phyloP scores from a whole-genome alignment of 495 filamentous ascomycete genomes.

The Astrothelium subdiscretum region DNA sequence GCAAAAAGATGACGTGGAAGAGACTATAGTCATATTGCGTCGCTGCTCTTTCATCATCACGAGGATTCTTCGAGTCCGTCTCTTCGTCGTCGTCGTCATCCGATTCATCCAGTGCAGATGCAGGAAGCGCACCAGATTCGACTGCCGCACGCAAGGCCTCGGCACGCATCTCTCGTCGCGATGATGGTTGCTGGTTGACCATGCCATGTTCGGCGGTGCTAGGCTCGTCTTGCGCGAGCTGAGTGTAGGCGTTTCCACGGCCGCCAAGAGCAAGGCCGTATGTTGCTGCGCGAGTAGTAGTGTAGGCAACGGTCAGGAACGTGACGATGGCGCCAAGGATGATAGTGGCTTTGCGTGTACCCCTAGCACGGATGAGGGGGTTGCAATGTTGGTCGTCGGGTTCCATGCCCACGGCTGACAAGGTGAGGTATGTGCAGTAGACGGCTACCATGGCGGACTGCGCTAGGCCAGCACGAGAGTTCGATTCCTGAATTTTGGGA shows the following conservation, averaged over 20 bases:
- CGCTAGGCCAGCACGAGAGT: conserved; percentile 83
- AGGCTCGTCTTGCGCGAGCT: conserved; percentile 52
- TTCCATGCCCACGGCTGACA: conserved; percentile 98
- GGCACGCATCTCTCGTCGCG: conserved; percentile 79
- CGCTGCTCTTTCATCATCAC: conserved; percentile 73
- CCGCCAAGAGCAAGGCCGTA: conserved; percentile 76
- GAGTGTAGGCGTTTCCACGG: conserved; percentile 48
- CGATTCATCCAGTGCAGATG: conserved; percentile 75
- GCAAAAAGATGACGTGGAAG: conserved; percentile 96
- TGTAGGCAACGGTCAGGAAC: conserved; percentile 95
- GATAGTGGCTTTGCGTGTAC: conserved; percentile 79
- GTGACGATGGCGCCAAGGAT: conserved; percentile 89
- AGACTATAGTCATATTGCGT: conserved; percentile 95
- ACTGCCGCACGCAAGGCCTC: conserved; percentile 86
- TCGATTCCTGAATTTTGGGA: conserved; percentile 80
- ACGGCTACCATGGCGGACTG: conserved; percentile 95
- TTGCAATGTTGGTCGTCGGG: conserved; percentile 93
- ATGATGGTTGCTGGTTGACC: conserved; percentile 73
- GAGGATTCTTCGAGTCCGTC: conserved; percentile 38
- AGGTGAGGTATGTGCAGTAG: conserved; percentile 97
- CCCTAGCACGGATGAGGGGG: conserved; percentile 75
- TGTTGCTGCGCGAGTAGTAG: conserved; percentile 90
- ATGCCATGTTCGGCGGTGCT: conserved; percentile 54
- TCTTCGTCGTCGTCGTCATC: conserved; percentile 53
- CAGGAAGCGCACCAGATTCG: conserved; percentile 79